Conservation (phyloP, 2,329 filamentous ascomycete species). For the Incumbomyces delicatus region DNA sequence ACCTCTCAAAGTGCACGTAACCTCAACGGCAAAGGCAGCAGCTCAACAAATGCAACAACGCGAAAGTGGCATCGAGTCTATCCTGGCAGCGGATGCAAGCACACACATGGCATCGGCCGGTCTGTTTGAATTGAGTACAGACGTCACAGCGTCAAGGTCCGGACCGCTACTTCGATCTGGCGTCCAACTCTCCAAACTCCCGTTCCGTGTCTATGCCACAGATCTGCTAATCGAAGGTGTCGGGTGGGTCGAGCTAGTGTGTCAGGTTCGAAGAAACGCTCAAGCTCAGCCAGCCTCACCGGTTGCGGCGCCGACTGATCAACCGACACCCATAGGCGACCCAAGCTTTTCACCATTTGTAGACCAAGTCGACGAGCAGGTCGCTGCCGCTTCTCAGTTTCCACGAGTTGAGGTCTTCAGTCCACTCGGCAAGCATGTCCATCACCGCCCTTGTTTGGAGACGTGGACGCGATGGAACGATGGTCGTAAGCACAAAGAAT, state of each 20-base stretch:
- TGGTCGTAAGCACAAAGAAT: slow-evolving; percentile 43
- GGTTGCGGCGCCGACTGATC: slow-evolving; percentile 13
- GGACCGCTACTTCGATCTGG: slow-evolving; percentile 64
- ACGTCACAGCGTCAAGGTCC: slow-evolving; percentile 71
- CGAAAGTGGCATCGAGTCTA: slow-evolving; percentile 52
- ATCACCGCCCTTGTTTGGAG: slow-evolving; percentile 9
- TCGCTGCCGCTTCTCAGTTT: slow-evolving; percentile 32
- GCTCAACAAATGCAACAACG: slow-evolving; percentile 58
- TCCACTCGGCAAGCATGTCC: slow-evolving; percentile 71
- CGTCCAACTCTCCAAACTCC: slow-evolving; percentile 41
- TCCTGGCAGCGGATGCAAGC: slow-evolving; percentile 28
- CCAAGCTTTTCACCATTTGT: slow-evolving; percentile 1
- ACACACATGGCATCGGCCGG: slow-evolving; percentile 60
- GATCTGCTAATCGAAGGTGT: slow-evolving; percentile 88
- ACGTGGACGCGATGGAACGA: slow-evolving; percentile 11
- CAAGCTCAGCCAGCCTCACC: slow-evolving; percentile 17
- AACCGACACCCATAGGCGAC: neutral
- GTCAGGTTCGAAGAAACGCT: slow-evolving; percentile 61
- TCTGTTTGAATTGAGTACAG: slow-evolving; percentile 62
- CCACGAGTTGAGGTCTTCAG: slow-evolving; percentile 76
- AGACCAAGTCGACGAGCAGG: slow-evolving; percentile 6
- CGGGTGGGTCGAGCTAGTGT: slow-evolving; percentile 83
- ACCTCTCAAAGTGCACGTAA: slow-evolving; percentile 65
- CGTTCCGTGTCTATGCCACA: slow-evolving; percentile 67
- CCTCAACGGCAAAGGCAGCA: slow-evolving; percentile 68